These are phyloP conservation scores for barrel medic (Medicago truncatula) DNA, from an alignment of 306 rosid species.

Conservation along the genomic window DNA sequence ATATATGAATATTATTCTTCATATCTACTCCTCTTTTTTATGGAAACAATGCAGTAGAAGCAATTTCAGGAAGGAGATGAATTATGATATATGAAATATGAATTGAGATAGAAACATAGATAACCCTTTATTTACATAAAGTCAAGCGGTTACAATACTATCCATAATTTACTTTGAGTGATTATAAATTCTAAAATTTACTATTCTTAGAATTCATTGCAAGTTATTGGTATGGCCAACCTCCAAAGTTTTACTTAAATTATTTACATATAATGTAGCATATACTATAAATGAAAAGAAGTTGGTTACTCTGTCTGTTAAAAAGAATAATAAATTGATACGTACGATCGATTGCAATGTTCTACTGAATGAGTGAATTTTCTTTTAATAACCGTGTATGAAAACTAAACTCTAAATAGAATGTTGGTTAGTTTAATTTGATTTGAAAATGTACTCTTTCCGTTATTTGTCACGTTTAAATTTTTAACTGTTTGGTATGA, in stretches of 20 bases:
- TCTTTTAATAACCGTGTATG: too few species aligned
- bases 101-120: neutral
- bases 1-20: neutral
- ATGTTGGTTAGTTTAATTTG: too few species aligned
- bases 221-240: constrained; percentile 19
- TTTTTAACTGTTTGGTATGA: too few species aligned
- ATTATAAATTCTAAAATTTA: neutral
- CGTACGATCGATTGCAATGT: too few species aligned
- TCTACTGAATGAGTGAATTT: too few species aligned
- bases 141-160: neutral
- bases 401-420: too few species aligned
- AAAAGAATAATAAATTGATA: too few species aligned
- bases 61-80: constrained; percentile 14
- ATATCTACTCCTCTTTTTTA: neutral
- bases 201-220: constrained; percentile 9
- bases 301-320: too few species aligned
- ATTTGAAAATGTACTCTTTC: too few species aligned
- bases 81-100: constrained; percentile 15
- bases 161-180: neutral
- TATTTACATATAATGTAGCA: too few species aligned
- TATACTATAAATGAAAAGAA: too few species aligned
- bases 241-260: neutral
- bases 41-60: constrained; percentile 25
- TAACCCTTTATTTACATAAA: constrained; percentile 10
- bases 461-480: too few species aligned